These are phyloP conservation scores for Globisporangium barbulae DNA, from an alignment of 352 stramenopile species.

Conservation along the genomic window DNA sequence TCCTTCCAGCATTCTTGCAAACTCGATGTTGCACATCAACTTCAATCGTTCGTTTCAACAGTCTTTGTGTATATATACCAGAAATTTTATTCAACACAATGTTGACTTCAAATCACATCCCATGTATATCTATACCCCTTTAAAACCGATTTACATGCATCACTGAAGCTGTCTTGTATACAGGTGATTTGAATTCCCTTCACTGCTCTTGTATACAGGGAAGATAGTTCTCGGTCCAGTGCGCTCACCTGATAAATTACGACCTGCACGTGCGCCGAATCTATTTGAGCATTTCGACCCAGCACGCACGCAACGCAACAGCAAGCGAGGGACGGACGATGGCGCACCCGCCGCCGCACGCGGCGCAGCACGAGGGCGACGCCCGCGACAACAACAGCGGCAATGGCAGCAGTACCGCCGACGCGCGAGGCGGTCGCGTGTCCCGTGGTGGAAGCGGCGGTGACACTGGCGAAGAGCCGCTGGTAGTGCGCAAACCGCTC, in stretches of 20 bases:
- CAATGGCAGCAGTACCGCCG: not conserved
- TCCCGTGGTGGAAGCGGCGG: not conserved
- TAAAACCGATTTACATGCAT: too few relatives aligned
- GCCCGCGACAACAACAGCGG: not conserved
- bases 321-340: not conserved
- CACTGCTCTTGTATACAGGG: too few relatives aligned
- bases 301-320: conserved; percentile 7
- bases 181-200: too few relatives aligned
- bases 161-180: too few relatives aligned
- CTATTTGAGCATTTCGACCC: conserved; percentile 9
- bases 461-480: not conserved
- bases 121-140: too few relatives aligned
- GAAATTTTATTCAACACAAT: too few relatives aligned
- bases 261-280: conserved; percentile 5
- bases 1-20: too few relatives aligned
- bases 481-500: not conserved
- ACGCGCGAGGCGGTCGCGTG: not conserved
- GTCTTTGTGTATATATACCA: too few relatives aligned
- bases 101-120: too few relatives aligned
- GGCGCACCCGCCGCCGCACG: not conserved
- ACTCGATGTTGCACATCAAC: too few relatives aligned
- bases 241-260: not conserved
- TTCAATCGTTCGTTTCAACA: too few relatives aligned
- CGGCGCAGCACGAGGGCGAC: conserved; percentile 2
- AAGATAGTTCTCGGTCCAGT: not conserved